Evolutionary conservation across 2,329 filamentous ascomycete species (phyloP).

Genomic region (Exophiala mesophila): DNA sequence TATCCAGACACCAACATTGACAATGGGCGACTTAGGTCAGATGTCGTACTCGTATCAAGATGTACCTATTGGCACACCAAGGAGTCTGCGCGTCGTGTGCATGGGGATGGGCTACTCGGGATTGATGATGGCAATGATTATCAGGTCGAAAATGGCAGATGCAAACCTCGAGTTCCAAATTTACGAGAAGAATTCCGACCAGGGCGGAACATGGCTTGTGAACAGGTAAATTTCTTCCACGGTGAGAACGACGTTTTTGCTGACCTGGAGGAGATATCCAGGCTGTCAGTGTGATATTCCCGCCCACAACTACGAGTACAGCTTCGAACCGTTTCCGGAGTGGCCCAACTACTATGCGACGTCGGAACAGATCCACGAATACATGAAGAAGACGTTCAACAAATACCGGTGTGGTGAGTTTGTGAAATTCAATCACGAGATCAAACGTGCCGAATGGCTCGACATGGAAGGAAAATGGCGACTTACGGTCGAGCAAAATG

Average conservation of each 20-base stretch:
- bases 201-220: conserved; percentile 30
- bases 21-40: too few species aligned
- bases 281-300: conserved; percentile 33
- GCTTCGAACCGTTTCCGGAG: conserved; percentile 20
- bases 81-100: too few species aligned
- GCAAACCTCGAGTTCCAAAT: conserved; percentile 17
- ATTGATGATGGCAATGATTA: too few species aligned
- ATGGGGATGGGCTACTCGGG: too few species aligned
- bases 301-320: conserved; percentile 16
- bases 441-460: conserved; percentile 52
- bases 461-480: conserved; percentile 33
- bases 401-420: conserved; percentile 44
- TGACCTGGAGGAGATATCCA: conserved; percentile 5
- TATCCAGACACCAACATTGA: too few species aligned
- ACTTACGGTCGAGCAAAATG: conserved; percentile 18
- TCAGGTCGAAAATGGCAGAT: too few species aligned
- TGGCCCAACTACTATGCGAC: conserved; percentile 44
- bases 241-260: not conserved
- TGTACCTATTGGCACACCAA: too few species aligned
- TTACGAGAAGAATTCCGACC: conserved; percentile 26
- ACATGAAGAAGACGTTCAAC: conserved; percentile 8
- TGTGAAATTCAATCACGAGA: conserved; percentile 53
- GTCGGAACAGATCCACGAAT: conserved; percentile 15
- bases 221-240: conserved; percentile 25
- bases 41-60: too few species aligned